Base-by-base conservation (phyloP, 2,329 filamentous ascomycete species). In the Fusarium annulatum region DNA sequence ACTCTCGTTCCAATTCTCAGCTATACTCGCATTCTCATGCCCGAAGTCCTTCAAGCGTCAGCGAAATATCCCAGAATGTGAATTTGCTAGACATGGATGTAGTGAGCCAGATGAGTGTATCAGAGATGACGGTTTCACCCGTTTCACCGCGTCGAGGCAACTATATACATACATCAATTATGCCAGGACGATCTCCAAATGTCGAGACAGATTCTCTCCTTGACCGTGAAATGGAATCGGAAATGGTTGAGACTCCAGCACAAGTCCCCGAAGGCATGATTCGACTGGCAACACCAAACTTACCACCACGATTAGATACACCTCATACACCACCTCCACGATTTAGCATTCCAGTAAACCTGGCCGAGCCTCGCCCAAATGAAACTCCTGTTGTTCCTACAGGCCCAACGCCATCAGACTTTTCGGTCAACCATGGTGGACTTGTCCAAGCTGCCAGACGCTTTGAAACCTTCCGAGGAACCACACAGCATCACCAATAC, bases 291-390 rank as follows among this genome's bases (percentile, higher is more conserved):
- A 78, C 75, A 23, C 77, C 77, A 34, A 72, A 73, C 19, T 56
- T 78, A 41, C 76, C 77, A 48, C 65, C 74, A 39, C 75, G 75
- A 34, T 62, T 78, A 38, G 72, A 77, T 48, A 78, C 73, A 6
- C 75, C 77, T 52, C 73, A 69, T 33, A 74, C 76, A 21, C 74
- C 74, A 9, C 64, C 68, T 33, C 58, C 56, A 36, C 68, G 43
- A 14, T 57, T 69, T 14, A 67, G 58, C 43, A 34, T 68, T 14
- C 73, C 73, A 8, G 41, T 64, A 42, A 60, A 43, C 41, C 39
- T 72, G 34, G 34, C 68, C 26, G 68, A 74, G 28, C 45, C 53
- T 34, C 64, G 55, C 46, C 36, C 62, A 30, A 30, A 61, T 23
- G 41, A 55, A 33, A 34, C 48, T 18, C 46, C 55, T 19, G n/a